Base-by-base conservation (phyloP, 306 rosid species). In the Heteromeles arbutifolia region DNA sequence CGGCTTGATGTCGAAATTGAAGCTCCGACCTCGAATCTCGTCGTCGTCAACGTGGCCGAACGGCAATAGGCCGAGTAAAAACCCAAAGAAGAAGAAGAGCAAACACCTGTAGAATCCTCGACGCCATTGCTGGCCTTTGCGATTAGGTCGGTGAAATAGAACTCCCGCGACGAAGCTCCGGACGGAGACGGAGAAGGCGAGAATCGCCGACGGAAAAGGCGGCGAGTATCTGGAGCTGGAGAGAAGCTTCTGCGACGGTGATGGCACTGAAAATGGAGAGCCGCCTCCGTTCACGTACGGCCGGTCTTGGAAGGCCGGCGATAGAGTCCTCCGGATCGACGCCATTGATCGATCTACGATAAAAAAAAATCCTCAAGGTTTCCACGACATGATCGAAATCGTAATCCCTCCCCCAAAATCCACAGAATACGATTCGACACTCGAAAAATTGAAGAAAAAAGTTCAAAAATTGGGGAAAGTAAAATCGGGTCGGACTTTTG, bases 221-320 rank as follows among this genome's bases (percentile, higher is more conserved):
- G 90, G 82, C 0, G 96, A 73, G 84, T 87, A 85, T 59, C 86
- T 96, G 0, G 89, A 43, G 81, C 61, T 78, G 10, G 89, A 32
- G 68, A 87, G 70, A 2, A 83, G 72, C 88, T 90, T 96, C 69
- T 88, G 90, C 64, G 96, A 82, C 9, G 94, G 88, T 15, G 96
- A 89, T 8, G 87, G 85, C 3, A 80, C 80, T 3, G 96, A 77
- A 65, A 87, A 80, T 13, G 76, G 81, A 45, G 74, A 25, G 11
- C 77, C 79, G 4, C 63, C 83, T 59, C 93, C 97, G 84, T 90
- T 90, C 48, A 77, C 78, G 76, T 83, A 75, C 65, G 70, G 73
- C 58, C 96, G 92, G 77, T 92, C 97, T 24, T 76, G 84, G 77
- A 83, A 86, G 32, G 91, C 93, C 85, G 99, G 99, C 80, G 98